Percentiles rank a stretch among this genome's conserved stretches.
These are phyloP conservation scores for Austropuccinia psidii DNA, from an alignment of 1,284 basidiomycete genomes.

Conservation along the genomic window DNA sequence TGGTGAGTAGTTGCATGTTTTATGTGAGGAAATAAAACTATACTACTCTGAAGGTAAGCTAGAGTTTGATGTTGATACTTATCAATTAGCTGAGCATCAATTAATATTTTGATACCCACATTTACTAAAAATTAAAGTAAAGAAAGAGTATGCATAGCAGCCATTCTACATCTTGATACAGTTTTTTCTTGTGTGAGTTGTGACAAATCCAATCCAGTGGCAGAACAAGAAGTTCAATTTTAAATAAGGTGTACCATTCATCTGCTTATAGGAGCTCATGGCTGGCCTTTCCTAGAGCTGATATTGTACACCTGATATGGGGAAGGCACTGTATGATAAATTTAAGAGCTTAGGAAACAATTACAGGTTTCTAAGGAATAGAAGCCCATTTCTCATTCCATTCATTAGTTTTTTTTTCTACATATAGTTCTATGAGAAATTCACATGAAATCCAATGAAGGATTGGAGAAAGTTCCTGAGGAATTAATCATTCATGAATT, in stretches of 20 bases:
- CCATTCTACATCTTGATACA: too few relatives aligned
- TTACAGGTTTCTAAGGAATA: too few relatives aligned
- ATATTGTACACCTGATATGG: too few relatives aligned
- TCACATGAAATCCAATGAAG: conserved; percentile 79
- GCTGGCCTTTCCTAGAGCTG: too few relatives aligned
- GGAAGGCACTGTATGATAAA: too few relatives aligned
- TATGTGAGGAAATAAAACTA: background rate
- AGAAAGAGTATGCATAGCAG: background rate
- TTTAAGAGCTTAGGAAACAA: too few relatives aligned
- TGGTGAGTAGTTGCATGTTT: background rate
- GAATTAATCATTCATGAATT: conserved; percentile 78
- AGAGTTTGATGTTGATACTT: background rate
- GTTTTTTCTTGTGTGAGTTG: background rate
- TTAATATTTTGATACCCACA: background rate
- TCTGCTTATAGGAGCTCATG: too few relatives aligned
- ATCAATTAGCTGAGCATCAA: background rate
- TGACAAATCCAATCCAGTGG: background rate
- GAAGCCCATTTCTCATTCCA: too few relatives aligned
- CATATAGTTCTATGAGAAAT: conserved; percentile 89
- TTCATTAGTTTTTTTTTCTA: conserved; percentile 80
- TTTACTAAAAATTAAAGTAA: background rate
- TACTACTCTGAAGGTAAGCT: background rate
- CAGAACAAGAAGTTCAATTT: too few relatives aligned
- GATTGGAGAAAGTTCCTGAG: conserved; percentile 89
- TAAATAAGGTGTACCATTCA: too few relatives aligned